Conservation (phyloP, 2,329 filamentous ascomycete species). For the Leptographium radiaticola region DNA sequence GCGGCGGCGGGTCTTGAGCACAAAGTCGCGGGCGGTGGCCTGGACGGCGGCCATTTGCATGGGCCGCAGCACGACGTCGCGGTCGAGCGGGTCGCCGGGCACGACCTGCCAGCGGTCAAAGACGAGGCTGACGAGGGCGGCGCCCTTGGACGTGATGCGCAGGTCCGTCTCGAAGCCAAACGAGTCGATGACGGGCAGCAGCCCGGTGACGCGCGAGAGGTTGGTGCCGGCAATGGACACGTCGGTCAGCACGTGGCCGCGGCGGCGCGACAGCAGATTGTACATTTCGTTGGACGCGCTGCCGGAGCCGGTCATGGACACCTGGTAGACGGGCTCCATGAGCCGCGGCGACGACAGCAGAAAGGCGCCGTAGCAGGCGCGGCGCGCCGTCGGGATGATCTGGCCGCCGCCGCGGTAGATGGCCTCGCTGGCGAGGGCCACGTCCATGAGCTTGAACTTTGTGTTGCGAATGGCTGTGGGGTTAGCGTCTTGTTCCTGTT, state of each 20-base stretch:
- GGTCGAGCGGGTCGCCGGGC: slow-evolving; percentile 87
- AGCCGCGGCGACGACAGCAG: slow-evolving; percentile 91
- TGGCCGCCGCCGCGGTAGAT: slow-evolving; percentile 94
- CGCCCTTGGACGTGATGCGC: slow-evolving; percentile 87
- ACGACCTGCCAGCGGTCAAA: slow-evolving; percentile 97
- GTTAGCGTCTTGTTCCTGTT: slow-evolving; percentile 1
- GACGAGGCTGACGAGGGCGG: slow-evolving; percentile 78
- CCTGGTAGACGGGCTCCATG: slow-evolving; percentile 93
- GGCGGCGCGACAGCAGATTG: slow-evolving; percentile 74
- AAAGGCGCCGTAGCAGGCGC: slow-evolving; percentile 92
- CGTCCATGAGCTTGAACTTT: slow-evolving; percentile 92
- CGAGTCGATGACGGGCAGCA: slow-evolving; percentile 91
- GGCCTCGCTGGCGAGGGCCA: slow-evolving; percentile 72
- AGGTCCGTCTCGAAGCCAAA: slow-evolving; percentile 98
- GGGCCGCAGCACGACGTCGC: slow-evolving; percentile 66
- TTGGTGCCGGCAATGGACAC: slow-evolving; percentile 89
- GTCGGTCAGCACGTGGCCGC: slow-evolving; percentile 90
- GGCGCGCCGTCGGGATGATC: slow-evolving; percentile 87
- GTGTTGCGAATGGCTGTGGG: slow-evolving; percentile 79
- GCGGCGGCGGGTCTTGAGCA: slow-evolving; percentile 83
- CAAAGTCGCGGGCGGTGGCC: slow-evolving; percentile 87
- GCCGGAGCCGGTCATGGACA: slow-evolving; percentile 84
- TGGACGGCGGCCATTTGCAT: slow-evolving; percentile 80
- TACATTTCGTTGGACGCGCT: slow-evolving; percentile 83
- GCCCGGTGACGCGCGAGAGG: slow-evolving; percentile 77